Conservation (phyloP, 495 filamentous ascomycete genomes). For the Penicilliopsis zonata region DNA sequence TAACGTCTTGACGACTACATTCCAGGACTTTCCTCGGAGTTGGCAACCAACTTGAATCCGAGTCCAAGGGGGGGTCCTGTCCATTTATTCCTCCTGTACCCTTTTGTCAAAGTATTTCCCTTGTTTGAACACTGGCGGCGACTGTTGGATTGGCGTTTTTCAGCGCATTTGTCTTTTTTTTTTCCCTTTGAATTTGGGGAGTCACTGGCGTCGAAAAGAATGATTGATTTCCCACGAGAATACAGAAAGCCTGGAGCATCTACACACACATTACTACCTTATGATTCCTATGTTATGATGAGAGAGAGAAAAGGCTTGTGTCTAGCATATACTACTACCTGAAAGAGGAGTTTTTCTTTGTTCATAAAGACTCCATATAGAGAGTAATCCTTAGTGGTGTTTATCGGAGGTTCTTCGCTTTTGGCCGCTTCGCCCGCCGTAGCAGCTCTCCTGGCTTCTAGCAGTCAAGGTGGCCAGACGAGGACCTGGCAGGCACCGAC, state of each 20-base stretch:
- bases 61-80: too few species aligned
- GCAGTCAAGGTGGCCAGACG: conserved; percentile 4
- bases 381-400: neutral
- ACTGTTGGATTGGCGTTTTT: too few species aligned
- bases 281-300: conserved; percentile 2
- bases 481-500: conserved; percentile 17
- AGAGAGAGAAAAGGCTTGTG: conserved; percentile 1
- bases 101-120: neutral
- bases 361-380: neutral
- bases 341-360: too few species aligned
- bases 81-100: too few species aligned
- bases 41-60: too few species aligned
- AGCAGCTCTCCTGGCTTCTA: conserved; percentile 14
- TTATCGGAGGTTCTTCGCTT: conserved; percentile 16
- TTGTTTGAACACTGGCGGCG: too few species aligned
- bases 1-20: too few species aligned
- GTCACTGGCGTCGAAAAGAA: conserved; percentile 1
- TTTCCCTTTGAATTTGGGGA: neutral
- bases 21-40: too few species aligned
- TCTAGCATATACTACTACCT: conserved; percentile 1
- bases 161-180: too few species aligned
- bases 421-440: conserved; percentile 24
- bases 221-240: neutral
- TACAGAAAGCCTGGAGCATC: conserved; percentile 2
- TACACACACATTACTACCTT: neutral